A percentile compares a stretch with the other conserved stretches of the same genome.
Conservation (phyloP, 805 yeast genomes). For the Candida tallmaniae region DNA sequence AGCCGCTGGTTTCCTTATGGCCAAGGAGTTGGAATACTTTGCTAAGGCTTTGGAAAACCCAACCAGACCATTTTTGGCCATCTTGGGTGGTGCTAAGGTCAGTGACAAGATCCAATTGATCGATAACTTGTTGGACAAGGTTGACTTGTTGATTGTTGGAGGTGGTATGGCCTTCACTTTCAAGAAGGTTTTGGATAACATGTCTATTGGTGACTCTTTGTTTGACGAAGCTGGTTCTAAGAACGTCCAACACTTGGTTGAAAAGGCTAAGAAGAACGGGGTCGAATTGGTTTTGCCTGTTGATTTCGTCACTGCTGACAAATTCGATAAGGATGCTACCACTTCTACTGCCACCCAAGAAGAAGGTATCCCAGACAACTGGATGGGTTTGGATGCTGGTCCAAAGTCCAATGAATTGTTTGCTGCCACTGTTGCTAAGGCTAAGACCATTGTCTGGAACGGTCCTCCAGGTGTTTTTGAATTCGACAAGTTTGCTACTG, state of each 20-base stretch:
- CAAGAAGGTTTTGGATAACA: conserved; percentile 84
- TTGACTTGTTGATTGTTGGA: conserved; percentile 89
- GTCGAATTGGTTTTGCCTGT: conserved; percentile 93
- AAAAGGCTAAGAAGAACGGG: conserved; percentile 92
- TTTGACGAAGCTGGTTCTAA: conserved; percentile 93
- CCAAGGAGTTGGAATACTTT: conserved; percentile 95
- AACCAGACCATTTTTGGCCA: conserved; percentile 95
- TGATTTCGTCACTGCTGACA: conserved; percentile 94
- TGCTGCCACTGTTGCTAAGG: conserved; percentile 77
- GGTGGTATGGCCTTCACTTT: conserved; percentile 99
- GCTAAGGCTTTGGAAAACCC: conserved; percentile 99
- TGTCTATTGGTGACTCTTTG: conserved; percentile 87
- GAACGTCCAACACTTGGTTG: conserved; percentile 87
- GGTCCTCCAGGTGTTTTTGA: conserved; percentile 99
- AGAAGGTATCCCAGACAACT: conserved; percentile 90
- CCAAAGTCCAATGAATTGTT: conserved; percentile 80
- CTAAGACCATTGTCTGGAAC: conserved; percentile 99
- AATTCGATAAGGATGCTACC: conserved; percentile 87
- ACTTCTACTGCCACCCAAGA: conserved; percentile 79
- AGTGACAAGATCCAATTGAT: conserved; percentile 98
- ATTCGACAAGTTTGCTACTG: conserved; percentile 85
- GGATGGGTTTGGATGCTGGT: conserved; percentile 97
- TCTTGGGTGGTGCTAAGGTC: conserved; percentile 99
- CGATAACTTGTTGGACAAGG: conserved; percentile 95
- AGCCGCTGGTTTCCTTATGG: conserved; percentile 98